Conservation (phyloP, 169 alveolate genomes). For the Eimeria maxima region DNA sequence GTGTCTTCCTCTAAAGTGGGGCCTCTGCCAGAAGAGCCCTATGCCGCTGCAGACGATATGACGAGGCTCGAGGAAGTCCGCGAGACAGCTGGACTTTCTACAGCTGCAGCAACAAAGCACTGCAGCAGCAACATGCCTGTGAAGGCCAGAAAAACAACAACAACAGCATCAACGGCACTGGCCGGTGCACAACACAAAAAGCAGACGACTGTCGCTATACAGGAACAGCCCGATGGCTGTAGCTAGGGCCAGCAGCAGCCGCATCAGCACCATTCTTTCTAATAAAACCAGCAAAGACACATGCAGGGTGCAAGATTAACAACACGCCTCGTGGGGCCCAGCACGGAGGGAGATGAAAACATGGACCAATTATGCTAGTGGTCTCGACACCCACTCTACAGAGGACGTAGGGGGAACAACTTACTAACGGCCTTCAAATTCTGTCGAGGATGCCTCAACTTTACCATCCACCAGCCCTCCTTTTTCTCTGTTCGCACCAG, state of each 20-base stretch:
- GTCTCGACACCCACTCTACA: background rate
- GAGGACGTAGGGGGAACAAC: background rate
- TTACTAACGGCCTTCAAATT: background rate
- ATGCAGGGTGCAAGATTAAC: too few relatives aligned
- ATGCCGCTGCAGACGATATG: constrained; percentile 62
- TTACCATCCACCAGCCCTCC: background rate
- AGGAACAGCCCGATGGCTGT: background rate
- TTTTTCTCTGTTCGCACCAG: background rate
- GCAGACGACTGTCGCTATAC: background rate
- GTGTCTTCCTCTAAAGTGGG: constrained; percentile 45
- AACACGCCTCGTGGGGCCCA: background rate
- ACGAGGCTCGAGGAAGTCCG: constrained; percentile 81
- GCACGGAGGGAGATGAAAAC: background rate
- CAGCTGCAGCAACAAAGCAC: constrained; percentile 64
- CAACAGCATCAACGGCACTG: background rate
- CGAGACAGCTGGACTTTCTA: constrained; percentile 19
- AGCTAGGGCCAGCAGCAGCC: constrained; percentile 49
- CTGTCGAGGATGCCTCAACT: background rate
- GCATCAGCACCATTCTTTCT: background rate
- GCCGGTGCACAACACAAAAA: background rate
- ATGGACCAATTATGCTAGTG: background rate
- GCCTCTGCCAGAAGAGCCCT: constrained; percentile 74
- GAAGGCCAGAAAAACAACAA: background rate
- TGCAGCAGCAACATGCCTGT: background rate
- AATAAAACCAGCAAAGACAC: background rate